Base-by-base conservation (phyloP, 2,329 filamentous ascomycete species). In the Ploettnerulaceae sp. region DNA sequence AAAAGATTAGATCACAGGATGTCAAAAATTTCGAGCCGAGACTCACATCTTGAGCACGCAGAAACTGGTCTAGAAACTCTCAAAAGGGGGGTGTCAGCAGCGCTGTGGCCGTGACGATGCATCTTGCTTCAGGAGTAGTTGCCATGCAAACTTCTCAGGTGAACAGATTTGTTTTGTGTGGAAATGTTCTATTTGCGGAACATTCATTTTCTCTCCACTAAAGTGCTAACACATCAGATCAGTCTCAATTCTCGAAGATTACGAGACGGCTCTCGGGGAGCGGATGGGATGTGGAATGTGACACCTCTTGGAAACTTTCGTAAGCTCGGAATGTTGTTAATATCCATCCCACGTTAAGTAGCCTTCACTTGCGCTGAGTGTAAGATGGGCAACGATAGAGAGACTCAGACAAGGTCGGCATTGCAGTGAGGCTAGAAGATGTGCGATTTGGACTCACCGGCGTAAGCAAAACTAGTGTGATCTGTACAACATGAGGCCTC, bases 1-100 rank as follows among this genome's bases (percentile, higher is more conserved):
- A n/a, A 46, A 4, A 6, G 33, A 25, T 53, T 22, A 51, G 44
- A 43, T 33, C 14, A 24, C 14, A 29, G 29, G 9, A 17, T 14
- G 22, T 6, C 17, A 35, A 18, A n/a, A 31, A 35, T 20, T 33
- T 18, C 34, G 44, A 20, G 14, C 40, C 14, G 14, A 17, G 14
- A 65, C 71, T 67, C 53, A 74, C 86, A 91, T 72, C 85, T 75
- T 49, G 85, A 86, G 65, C 86, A 91, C 18, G 86, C 86, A 45
- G 85, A 85, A 39, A 89, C 85, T 4, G 86, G 86, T 53, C 86
- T 76, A 62, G 84, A 89, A 53, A 91, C 86, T 59, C 82, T 77
- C 58, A 88, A 69, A 43, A 83, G 67, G 15, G 82, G 82, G 25
- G 79, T 60, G 44, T 64, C 59, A 20, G 57, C 56, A 22, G 56